Evolutionary conservation across 2,329 filamentous ascomycete genomes (phyloP).

Genomic region (Paraphaeosphaeria sporulosa): DNA sequence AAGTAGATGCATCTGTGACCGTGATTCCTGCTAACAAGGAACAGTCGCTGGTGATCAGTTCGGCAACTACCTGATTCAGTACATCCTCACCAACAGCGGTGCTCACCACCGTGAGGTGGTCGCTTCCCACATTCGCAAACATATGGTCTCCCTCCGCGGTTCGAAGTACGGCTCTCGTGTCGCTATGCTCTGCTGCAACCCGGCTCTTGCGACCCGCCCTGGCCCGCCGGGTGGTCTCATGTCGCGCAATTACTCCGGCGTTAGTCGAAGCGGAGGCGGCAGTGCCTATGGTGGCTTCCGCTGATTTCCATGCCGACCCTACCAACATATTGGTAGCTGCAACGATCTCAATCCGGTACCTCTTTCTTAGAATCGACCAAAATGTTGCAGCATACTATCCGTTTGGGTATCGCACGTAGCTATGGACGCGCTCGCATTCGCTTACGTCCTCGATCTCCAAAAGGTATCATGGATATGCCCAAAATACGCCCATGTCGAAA

Average conservation of each 20-base stretch:
- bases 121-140: constrained; percentile 91
- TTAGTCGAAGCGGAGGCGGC: constrained; percentile 28
- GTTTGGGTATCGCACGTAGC: constrained; percentile 39
- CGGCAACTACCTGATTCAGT: constrained; percentile 97
- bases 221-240: constrained; percentile 76
- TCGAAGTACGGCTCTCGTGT: constrained; percentile 99
- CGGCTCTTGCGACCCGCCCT: constrained; percentile 85
- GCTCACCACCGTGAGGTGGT: constrained; percentile 92
- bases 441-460: constrained; percentile 37
- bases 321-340: neutral
- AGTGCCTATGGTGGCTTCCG: constrained; percentile 39
- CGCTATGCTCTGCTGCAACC: constrained; percentile 98
- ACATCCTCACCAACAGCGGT: constrained; percentile 89
- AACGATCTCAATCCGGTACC: neutral
- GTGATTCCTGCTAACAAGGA: constrained; percentile 20
- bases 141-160: constrained; percentile 98
- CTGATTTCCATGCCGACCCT: constrained; percentile 17
- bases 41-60: constrained; percentile 96
- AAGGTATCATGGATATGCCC: constrained; percentile 43
- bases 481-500: constrained; percentile 42
- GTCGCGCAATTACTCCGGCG: constrained; percentile 39
- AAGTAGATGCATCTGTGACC: constrained; percentile 39
- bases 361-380: constrained; percentile 14
- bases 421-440: constrained; percentile 30
- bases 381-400: constrained; percentile 31